Evolutionary conservation across 2,329 filamentous ascomycete species (phyloP), one percentile per base, ranked within the genome.

Genomic region (Zasmidium angulare): DNA sequence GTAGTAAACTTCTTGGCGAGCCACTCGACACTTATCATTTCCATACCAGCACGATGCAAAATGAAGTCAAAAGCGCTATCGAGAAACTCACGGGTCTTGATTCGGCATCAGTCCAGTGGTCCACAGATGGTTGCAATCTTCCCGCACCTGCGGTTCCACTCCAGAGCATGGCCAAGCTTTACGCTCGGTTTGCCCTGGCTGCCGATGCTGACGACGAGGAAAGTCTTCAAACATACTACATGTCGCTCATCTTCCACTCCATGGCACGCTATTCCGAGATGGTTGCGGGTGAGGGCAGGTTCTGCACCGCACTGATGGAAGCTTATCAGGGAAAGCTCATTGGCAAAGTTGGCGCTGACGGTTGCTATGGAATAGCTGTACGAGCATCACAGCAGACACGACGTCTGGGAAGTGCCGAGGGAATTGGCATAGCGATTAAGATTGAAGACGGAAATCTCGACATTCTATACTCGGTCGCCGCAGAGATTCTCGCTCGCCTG

Each of bases 341-440:
- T 40, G 79, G 81, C 1, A 83, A 83, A 60, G 46, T 82, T 2
- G 80, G 80, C 0, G 80, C 80, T 0, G 79, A 82, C 63, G 80
- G 73, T 0, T 82, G 77, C 50, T 83, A 82, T 63, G 78, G 74
- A 0, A 66, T 82, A 7, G 79, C 75, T 0, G 64, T 82, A 2
- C 69, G 75, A n/a, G 71, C 67, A 7, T 77, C 74, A 0, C 68
- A 75, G 23, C 62, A 72, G 20, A 79, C 78, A 0, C 64, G 56
- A 49, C 21, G 29, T 3, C 31, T 63, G n/a, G 76, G 78, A 0
- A 73, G 71, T 0, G 53, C 71, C 1, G 77, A 75, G 3, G 70
- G 74, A 0, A 51, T 82, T 2, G 80, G 79, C 0, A 77, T 82
- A 11, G 72, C 79, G 0, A 75, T 80, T 12, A 82, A 83, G 62